phyloP scores from a whole-genome alignment of 768 basidiomycete species.

The Xerocomellus amylosporus region DNA sequence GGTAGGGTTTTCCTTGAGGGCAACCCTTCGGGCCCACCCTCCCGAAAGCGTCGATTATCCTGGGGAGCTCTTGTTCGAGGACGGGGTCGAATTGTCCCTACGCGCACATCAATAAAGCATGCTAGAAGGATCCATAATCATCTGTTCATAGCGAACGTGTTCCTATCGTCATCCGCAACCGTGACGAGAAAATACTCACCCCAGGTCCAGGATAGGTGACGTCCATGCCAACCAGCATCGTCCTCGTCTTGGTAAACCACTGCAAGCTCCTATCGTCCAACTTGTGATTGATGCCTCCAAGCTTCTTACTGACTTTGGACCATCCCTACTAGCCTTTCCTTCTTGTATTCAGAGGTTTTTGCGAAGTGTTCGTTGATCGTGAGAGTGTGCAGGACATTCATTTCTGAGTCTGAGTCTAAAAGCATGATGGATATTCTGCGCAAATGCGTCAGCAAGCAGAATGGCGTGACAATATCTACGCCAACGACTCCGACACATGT shows the following conservation, averaged over 20 bases:
- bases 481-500: no score
- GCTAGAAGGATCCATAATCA: conserved; percentile 56
- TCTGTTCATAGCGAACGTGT: conserved; percentile 40
- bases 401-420: conserved; percentile 35
- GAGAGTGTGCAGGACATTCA: conserved; percentile 44
- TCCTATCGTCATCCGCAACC: background rate
- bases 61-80: conserved; percentile 55
- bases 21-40: conserved; percentile 40
- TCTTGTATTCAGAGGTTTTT: conserved; percentile 78
- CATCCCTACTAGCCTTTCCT: no score
- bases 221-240: conserved; percentile 85
- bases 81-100: conserved; percentile 75
- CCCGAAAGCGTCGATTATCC: conserved; percentile 60
- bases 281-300: conserved; percentile 80
- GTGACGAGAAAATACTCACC: conserved; percentile 9
- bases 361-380: conserved; percentile 76
- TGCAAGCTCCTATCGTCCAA: conserved; percentile 52
- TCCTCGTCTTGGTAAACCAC: conserved; percentile 65
- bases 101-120: background rate
- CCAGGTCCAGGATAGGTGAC: conserved; percentile 76
- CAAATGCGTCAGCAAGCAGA: background rate
- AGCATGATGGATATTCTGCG: conserved; percentile 33
- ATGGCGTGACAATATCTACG: background rate
- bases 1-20: conserved; percentile 46
- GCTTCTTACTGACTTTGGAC: conserved; percentile 83